Conservation (phyloP, 495 filamentous ascomycete species). For the Aspergillus incahuasiensis region DNA sequence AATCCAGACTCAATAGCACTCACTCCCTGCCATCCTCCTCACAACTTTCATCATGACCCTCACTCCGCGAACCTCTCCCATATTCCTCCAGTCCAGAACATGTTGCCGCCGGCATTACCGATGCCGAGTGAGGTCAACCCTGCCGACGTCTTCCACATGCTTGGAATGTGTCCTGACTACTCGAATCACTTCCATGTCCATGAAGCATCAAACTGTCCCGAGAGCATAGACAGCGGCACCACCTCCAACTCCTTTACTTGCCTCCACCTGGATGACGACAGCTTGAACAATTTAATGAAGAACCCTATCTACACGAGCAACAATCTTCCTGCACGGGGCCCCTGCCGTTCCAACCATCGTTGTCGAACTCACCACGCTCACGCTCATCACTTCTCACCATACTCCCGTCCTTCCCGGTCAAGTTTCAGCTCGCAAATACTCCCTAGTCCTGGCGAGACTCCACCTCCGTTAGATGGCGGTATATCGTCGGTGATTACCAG, state of each 20-base stretch:
- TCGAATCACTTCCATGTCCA: constrained; percentile 28
- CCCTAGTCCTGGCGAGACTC: constrained; percentile 39
- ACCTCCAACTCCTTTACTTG: constrained; percentile 24
- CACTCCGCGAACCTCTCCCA: constrained; percentile 12
- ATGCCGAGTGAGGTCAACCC: constrained; percentile 33
- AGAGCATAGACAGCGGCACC: constrained; percentile 13
- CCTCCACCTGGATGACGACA: constrained; percentile 22
- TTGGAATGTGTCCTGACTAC: constrained; percentile 36
- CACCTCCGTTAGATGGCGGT: constrained; percentile 41
- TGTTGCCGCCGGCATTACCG: constrained; percentile 22
- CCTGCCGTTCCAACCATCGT: constrained; percentile 34
- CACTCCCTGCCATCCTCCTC: constrained; percentile 32
- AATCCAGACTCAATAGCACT: constrained; percentile 27
- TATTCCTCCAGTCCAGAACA: constrained; percentile 14
- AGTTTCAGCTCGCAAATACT: constrained; percentile 41
- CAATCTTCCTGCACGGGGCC: constrained; percentile 23
- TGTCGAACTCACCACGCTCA: constrained; percentile 33
- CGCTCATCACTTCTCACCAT: constrained; percentile 36
- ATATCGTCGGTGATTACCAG: constrained; percentile 38
- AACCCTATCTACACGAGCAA: constrained; percentile 26
- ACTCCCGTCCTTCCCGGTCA: constrained; percentile 39
- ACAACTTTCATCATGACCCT: constrained; percentile 29
- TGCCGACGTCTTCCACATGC: constrained; percentile 40
- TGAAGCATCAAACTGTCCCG: constrained; percentile 15
- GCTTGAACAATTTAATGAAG: constrained; percentile 21